These are phyloP conservation scores for Paspalum notatum DNA, from an alignment of 176 grass and related monocot species.

Conservation along the genomic window DNA sequence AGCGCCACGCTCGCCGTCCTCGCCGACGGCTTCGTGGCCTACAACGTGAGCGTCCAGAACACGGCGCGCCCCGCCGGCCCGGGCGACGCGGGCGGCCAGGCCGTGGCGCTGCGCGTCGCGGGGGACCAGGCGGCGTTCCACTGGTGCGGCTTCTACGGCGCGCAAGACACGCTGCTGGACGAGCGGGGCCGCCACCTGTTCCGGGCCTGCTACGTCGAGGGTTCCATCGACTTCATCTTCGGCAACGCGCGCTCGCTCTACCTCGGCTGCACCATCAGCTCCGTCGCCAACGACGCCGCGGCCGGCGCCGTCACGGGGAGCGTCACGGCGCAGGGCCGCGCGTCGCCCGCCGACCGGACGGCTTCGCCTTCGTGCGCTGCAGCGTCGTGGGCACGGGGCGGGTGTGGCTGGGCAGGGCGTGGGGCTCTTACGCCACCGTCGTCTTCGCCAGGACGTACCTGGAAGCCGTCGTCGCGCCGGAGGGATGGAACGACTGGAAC, in stretches of 20 bases:
- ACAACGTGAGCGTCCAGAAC: conserved; percentile 84
- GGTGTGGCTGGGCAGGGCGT: conserved; percentile 77
- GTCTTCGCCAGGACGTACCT: conserved; percentile 70
- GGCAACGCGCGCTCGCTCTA: conserved; percentile 78
- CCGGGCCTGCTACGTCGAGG: conserved; percentile 78
- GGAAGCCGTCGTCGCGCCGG: conserved; percentile 47
- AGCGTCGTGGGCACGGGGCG: conserved; percentile 60
- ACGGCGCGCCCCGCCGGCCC: conserved; percentile 54
- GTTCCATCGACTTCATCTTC: conserved; percentile 92
- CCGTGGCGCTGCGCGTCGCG: conserved; percentile 71
- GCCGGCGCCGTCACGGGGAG: conserved; percentile 58
- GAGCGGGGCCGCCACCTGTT: conserved; percentile 73
- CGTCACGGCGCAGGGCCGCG: conserved; percentile 75
- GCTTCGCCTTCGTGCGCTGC: conserved; percentile 82
- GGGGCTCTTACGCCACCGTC: conserved; percentile 65
- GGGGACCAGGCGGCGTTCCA: conserved; percentile 82
- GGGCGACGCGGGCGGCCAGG: conserved; percentile 64
- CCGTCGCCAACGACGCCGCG: conserved; percentile 52
- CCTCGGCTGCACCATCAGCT: conserved; percentile 77
- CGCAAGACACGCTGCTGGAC: conserved; percentile 89
- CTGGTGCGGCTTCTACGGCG: conserved; percentile 75
- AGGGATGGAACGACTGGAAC: conserved; percentile 87
- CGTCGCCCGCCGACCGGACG: conserved; percentile 53
- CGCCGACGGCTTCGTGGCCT: conserved; percentile 62
- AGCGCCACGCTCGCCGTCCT: conserved; percentile 71